Conservation (phyloP, 2,329 filamentous ascomycete species). For the Fusarium napiforme region DNA sequence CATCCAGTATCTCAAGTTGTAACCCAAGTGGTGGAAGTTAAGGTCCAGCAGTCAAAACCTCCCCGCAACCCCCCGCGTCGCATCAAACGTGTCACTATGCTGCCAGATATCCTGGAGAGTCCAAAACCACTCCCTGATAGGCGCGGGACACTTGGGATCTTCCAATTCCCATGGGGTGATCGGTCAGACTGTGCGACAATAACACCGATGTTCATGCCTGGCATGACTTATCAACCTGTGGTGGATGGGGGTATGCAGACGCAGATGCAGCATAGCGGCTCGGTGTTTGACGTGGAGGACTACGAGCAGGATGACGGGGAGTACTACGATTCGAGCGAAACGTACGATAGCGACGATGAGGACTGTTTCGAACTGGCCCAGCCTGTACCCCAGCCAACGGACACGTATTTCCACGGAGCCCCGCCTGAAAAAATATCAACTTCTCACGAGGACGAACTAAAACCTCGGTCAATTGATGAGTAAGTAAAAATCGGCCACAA, state of each 20-base stretch:
- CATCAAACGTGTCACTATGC: constrained; percentile 65
- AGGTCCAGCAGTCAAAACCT: constrained; percentile 55
- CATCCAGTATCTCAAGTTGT: constrained; percentile 20
- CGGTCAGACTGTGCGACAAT: constrained; percentile 66
- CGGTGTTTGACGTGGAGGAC: constrained; percentile 66
- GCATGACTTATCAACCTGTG: constrained; percentile 56
- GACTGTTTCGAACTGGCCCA: constrained; percentile 69
- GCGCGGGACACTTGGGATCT: constrained; percentile 70
- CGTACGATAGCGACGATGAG: constrained; percentile 52
- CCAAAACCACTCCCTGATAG: constrained; percentile 68
- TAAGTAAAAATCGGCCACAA: constrained; percentile 5
- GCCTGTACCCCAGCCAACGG: constrained; percentile 63
- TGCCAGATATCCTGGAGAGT: constrained; percentile 72
- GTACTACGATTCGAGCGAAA: constrained; percentile 45
- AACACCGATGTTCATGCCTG: constrained; percentile 61
- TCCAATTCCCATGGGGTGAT: constrained; percentile 75
- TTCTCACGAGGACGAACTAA: constrained; percentile 31
- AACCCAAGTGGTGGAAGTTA: constrained; percentile 29
- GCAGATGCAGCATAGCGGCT: constrained; percentile 54
- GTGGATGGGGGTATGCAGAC: constrained; percentile 19
- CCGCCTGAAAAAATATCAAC: constrained; percentile 27
- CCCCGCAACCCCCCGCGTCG: constrained; percentile 66
- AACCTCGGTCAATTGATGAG: constrained; percentile 21
- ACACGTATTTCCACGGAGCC: constrained; percentile 55
- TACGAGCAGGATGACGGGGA: constrained; percentile 65